Percentiles rank a stretch among this genome's conserved stretches.
phyloP scores from a whole-genome alignment of 345 rosid genomes.

The Gossypium rotundifolium region DNA sequence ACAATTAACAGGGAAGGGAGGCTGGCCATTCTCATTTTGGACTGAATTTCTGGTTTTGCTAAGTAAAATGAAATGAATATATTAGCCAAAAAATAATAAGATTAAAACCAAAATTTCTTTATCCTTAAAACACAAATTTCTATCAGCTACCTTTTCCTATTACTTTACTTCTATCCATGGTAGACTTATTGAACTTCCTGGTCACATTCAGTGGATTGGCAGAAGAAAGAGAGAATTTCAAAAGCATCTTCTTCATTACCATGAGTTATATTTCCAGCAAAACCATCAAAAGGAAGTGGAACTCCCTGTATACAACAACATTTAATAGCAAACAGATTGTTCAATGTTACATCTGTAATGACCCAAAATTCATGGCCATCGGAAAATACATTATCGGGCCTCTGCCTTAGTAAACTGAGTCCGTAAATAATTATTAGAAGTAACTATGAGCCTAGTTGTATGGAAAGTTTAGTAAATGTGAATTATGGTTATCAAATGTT shows the following conservation, averaged over 20 bases:
- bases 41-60: constrained; percentile 28
- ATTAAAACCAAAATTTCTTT: background rate
- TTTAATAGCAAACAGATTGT: constrained; percentile 7
- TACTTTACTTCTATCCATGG: constrained; percentile 27
- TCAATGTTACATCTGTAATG: background rate
- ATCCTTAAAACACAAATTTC: background rate
- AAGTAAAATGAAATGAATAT: background rate
- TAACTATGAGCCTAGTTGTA: too few species aligned
- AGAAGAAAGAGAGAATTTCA: constrained; percentile 23
- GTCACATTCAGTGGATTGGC: constrained; percentile 17
- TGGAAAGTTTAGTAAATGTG: too few species aligned
- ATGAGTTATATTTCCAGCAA: constrained; percentile 30
- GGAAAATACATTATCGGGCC: too few species aligned
- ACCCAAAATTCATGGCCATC: too few species aligned
- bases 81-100: background rate
- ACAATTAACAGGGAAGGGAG: too few species aligned
- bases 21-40: constrained; percentile 24
- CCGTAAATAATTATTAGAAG: too few species aligned
- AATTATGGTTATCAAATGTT: too few species aligned
- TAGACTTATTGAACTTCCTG: constrained; percentile 16
- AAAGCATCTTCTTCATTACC: constrained; percentile 40
- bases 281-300: constrained; percentile 43
- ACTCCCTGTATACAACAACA: constrained; percentile 44
- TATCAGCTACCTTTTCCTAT: constrained; percentile 41
- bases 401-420: too few species aligned